Evolutionary conservation across 2,329 filamentous ascomycete genomes (phyloP).

Genomic region (Aspergillus texensis): DNA sequence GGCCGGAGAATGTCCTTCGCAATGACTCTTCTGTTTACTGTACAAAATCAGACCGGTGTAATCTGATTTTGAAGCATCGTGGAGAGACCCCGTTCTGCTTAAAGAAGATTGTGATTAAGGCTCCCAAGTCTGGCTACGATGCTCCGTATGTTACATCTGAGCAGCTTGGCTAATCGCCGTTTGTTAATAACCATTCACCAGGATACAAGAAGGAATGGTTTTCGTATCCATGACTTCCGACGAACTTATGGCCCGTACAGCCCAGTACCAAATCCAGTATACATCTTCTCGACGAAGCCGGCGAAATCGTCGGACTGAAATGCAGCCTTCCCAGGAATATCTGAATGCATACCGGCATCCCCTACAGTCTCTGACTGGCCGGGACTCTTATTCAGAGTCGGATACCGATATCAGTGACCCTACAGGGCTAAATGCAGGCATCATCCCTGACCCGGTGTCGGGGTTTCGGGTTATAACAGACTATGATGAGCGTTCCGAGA

Average conservation of each 20-base stretch:
- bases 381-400: slow-evolving; percentile 27
- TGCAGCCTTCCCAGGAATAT: slow-evolving; percentile 45
- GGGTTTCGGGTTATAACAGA: slow-evolving; percentile 41
- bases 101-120: slow-evolving; percentile 85
- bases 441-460: slow-evolving; percentile 23
- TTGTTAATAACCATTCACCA: slow-evolving; percentile 41
- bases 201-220: slow-evolving; percentile 87
- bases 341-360: slow-evolving; percentile 41
- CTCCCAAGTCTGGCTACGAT: slow-evolving; percentile 77
- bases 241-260: slow-evolving; percentile 71
- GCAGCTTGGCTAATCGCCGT: slow-evolving; percentile 32
- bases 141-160: slow-evolving; percentile 69
- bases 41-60: slow-evolving; percentile 84
- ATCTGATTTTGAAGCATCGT: slow-evolving; percentile 80
- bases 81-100: slow-evolving; percentile 79
- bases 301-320: slow-evolving; percentile 31
- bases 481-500: slow-evolving; percentile 40
- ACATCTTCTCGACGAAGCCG: slow-evolving; percentile 35
- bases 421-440: slow-evolving; percentile 11
- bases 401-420: slow-evolving; percentile 25
- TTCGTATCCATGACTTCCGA: slow-evolving; percentile 86
- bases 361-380: slow-evolving; percentile 28
- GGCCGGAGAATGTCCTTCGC: slow-evolving; percentile 78
- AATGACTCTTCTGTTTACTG: slow-evolving; percentile 87
- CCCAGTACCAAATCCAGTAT: slow-evolving; percentile 75